Conservation (phyloP, 1,284 basidiomycete genomes). For the Melampsora americana region DNA sequence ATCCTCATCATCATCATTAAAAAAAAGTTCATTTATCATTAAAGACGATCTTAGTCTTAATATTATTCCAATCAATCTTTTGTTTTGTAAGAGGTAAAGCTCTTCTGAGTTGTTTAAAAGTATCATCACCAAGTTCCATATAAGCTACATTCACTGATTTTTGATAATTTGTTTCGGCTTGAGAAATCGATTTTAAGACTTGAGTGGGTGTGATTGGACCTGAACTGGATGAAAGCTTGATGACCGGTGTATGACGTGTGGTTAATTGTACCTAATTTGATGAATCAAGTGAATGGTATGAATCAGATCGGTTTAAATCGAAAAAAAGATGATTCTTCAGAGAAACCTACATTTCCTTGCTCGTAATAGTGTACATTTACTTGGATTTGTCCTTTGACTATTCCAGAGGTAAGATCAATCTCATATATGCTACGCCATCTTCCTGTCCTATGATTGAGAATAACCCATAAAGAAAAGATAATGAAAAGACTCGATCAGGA, state of each 20-base stretch:
- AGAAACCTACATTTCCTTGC: conserved; percentile 74
- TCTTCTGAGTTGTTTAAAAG: conserved; percentile 64
- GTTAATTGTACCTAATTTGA: conserved; percentile 22
- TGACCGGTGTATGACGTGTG: conserved; percentile 8
- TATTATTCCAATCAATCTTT: conserved; percentile 91
- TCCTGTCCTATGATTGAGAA: conserved; percentile 63
- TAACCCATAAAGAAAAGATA: neutral
- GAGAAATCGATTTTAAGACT: conserved; percentile 3
- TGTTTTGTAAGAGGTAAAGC: conserved; percentile 86
- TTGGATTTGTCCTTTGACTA: conserved; percentile 62
- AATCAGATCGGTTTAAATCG: too few relatives aligned
- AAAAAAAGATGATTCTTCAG: neutral
- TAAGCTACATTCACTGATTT: conserved; percentile 9
- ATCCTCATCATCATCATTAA: too few relatives aligned
- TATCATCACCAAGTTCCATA: conserved; percentile 23
- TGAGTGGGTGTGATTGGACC: neutral
- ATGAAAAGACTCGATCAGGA: too few relatives aligned
- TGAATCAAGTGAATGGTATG: too few relatives aligned
- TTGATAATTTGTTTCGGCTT: conserved; percentile 12
- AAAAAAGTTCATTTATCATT: conserved; percentile 19
- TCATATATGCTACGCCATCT: conserved; percentile 70
- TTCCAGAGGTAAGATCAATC: conserved; percentile 54
- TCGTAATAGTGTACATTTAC: conserved; percentile 93
- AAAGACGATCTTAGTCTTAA: conserved; percentile 51
- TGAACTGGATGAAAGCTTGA: neutral